Base-by-base conservation (phyloP, 116 monocot species). In the Thalassia testudinum region DNA sequence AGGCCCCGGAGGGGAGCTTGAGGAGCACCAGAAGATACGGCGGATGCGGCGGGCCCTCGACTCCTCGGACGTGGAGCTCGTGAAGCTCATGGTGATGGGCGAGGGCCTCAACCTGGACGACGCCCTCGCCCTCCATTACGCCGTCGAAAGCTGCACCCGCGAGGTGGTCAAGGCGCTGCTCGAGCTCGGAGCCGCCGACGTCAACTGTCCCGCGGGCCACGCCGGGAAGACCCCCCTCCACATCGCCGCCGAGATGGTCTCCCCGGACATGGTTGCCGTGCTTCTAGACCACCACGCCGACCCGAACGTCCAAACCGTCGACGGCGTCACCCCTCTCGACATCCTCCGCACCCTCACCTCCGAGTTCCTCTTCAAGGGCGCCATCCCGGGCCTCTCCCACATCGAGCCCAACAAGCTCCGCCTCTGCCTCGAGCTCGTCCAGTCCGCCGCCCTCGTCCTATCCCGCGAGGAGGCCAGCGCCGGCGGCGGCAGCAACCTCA, bases 61-160 rank as follows among this genome's bases (percentile, higher is more conserved):
- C 72, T 84, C 85, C 26, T 84, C 90, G 21, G 90, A 90, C 56
- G 80, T 90, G 14, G 85, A 90, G 70, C 75, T 90, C 48, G 80
- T 90, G 28, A 84, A 84, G 66, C 75, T 90, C 5, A 90, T 90
- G 90, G 90, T 90, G 47, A 90, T 90, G 90, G 85, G 90, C 7
- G 90, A 90, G 30, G 85, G 90, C 2, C 75, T 90, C 10, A 81
- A 90, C 67, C 84, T 90, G 27, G 90, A 90, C 62, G 72, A 78
- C 38, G 90, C 90, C 22, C 72, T 90, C 10, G 90, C 90, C 5
- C 75, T 90, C 19, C 90, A 90, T 59, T 90, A 90, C 63, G 84
- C 90, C 21, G 90, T 90, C 2, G 78, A 81, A 70, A 72, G 73
- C 64, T 90, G 90, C 68, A 81, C 66, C 67, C 71, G 85, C 14